Conservation (phyloP, 2,329 filamentous ascomycete species). For the Fusarium guadeloupense region DNA sequence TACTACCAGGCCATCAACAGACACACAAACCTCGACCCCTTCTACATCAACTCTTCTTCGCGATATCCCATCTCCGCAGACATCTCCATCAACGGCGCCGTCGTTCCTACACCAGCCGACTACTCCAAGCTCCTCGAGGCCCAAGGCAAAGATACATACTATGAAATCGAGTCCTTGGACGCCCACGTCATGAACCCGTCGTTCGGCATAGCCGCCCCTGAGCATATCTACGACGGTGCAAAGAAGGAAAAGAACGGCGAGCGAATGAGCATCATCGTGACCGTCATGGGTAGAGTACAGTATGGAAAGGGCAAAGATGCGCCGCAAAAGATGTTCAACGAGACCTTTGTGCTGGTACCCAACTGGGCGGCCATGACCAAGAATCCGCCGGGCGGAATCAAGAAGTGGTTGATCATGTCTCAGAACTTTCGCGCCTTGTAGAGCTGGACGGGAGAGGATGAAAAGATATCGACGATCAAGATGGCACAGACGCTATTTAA, state of each 20-base stretch:
- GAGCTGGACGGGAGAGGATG: constrained; percentile 11
- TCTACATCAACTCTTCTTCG: constrained; percentile 72
- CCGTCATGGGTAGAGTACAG: constrained; percentile 76
- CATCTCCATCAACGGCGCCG: constrained; percentile 83
- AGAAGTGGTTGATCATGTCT: constrained; percentile 73
- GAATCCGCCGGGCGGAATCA: constrained; percentile 62
- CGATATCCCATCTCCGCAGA: constrained; percentile 66
- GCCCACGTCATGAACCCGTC: constrained; percentile 79
- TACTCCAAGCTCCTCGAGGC: constrained; percentile 75
- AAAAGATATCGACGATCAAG: constrained; percentile 12
- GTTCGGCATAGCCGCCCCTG: constrained; percentile 67
- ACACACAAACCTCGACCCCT: constrained; percentile 68
- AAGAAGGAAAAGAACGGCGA: constrained; percentile 61
- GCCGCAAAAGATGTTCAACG: constrained; percentile 76
- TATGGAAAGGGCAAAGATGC: constrained; percentile 71
- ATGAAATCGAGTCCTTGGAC: constrained; percentile 80
- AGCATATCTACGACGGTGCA: constrained; percentile 52
- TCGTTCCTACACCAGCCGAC: constrained; percentile 67
- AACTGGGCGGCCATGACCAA: constrained; percentile 69
- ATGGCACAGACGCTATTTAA: neutral
- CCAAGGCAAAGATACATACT: constrained; percentile 67
- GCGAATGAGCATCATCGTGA: constrained; percentile 75
- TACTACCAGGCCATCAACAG: constrained; percentile 81
- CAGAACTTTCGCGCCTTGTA: constrained; percentile 74
- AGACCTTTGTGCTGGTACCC: constrained; percentile 83